phyloP scores from a whole-genome alignment of 805 yeast species.

The Sugiyamaella marilandica region DNA sequence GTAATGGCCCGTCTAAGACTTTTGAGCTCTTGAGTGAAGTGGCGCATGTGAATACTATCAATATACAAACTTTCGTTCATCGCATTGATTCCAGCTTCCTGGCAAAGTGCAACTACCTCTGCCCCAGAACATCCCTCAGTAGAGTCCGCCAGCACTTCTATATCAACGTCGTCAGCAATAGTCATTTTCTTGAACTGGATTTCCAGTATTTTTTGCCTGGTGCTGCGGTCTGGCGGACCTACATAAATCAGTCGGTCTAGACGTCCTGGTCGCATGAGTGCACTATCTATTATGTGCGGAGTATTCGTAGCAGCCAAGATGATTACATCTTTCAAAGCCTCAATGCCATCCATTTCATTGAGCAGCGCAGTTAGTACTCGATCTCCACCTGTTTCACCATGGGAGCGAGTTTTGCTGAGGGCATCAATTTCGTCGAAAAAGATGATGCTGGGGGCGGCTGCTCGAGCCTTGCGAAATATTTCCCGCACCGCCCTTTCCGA shows the following conservation, averaged over 20 bases:
- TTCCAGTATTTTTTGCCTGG: conserved; percentile 69
- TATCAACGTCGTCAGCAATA: conserved; percentile 44
- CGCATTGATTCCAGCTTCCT: conserved; percentile 94
- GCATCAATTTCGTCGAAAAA: conserved; percentile 98
- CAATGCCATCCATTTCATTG: conserved; percentile 97
- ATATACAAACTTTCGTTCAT: conserved; percentile 66
- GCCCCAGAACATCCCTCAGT: conserved; percentile 97
- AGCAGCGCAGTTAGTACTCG: conserved; percentile 86
- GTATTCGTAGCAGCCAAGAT: conserved; percentile 95
- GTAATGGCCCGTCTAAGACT: conserved; percentile 78
- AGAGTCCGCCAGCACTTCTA: conserved; percentile 49
- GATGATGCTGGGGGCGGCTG: conserved; percentile 90
- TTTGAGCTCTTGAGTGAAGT: conserved; percentile 65
- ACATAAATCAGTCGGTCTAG: conserved; percentile 91
- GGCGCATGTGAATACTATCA: conserved; percentile 49
- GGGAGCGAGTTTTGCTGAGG: conserved; percentile 64
- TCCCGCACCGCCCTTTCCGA: conserved; percentile 91
- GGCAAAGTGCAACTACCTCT: conserved; percentile 85
- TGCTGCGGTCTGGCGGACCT: conserved; percentile 80
- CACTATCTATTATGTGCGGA: conserved; percentile 91
- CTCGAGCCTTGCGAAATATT: conserved; percentile 86
- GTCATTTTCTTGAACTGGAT: conserved; percentile 68
- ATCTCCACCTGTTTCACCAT: conserved; percentile 55
- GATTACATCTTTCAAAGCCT: conserved; percentile 87
- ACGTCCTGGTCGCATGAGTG: conserved; percentile 91